Conservation (phyloP, 2,329 filamentous ascomycete genomes). For the Uncinocarpus reesii region DNA sequence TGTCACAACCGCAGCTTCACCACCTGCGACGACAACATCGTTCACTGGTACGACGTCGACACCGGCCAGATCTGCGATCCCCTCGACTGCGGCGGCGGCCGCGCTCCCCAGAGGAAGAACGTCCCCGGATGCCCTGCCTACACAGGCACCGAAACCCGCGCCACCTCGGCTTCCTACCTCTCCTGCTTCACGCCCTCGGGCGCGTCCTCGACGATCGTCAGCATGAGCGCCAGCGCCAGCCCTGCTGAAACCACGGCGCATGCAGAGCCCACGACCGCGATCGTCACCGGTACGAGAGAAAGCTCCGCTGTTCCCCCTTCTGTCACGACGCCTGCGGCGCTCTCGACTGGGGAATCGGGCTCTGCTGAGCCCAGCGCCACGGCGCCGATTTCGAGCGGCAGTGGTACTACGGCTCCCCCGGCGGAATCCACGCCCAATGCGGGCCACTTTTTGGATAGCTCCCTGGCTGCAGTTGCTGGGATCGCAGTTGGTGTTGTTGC, state of each 20-base stretch:
- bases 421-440: background rate
- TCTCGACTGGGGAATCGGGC: background rate
- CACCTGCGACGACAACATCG: background rate
- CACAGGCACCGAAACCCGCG: background rate
- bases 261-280: background rate
- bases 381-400: background rate
- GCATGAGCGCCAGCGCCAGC: background rate
- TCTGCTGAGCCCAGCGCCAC: background rate
- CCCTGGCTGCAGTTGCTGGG: background rate
- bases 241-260: background rate
- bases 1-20: background rate
- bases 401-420: background rate
- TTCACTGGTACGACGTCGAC: conserved; percentile 33
- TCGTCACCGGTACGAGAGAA: background rate
- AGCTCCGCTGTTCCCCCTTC: background rate
- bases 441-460: background rate
- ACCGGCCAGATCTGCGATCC: conserved; percentile 56
- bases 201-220: background rate
- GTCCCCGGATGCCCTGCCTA: conserved; percentile 44
- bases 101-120: conserved; percentile 52
- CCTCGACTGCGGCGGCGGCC: conserved; percentile 58
- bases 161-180: background rate
- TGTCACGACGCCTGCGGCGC: background rate
- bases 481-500: background rate
- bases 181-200: background rate